Conservation (phyloP, 2,329 filamentous ascomycete species). For the Trichoderma afroharzianum region DNA sequence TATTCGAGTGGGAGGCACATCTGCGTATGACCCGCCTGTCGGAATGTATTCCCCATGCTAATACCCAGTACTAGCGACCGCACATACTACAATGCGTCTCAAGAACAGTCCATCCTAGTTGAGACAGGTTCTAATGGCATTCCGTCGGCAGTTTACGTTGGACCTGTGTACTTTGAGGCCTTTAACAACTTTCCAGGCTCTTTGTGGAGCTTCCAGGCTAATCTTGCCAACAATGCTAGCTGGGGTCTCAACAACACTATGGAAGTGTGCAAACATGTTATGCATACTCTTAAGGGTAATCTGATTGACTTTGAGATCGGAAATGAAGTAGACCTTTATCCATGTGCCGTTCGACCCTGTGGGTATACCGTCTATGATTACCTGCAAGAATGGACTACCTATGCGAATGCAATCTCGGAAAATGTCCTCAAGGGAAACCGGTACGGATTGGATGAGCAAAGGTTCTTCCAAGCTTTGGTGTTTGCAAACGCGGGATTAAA, state of each 20-base stretch:
- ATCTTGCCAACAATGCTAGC: slow-evolving; percentile 2
- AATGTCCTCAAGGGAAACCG: neutral
- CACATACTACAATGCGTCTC: neutral
- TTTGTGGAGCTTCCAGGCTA: neutral
- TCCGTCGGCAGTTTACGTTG: neutral
- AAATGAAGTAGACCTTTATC: slow-evolving; percentile 5
- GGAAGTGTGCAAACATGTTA: neutral
- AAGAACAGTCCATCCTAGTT: neutral
- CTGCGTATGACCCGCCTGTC: neutral
- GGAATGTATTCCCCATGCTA: neutral
- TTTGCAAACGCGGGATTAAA: neutral
- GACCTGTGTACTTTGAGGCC: slow-evolving; percentile 1
- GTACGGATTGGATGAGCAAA: neutral
- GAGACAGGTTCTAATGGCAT: slow-evolving; percentile 2
- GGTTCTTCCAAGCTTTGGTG: neutral
- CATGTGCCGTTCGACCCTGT: neutral
- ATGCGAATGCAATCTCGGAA: neutral
- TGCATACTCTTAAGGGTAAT: neutral
- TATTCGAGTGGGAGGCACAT: neutral
- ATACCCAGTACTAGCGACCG: neutral
- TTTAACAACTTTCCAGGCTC: neutral
- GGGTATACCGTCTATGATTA: neutral
- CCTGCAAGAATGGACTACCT: neutral
- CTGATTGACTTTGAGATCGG: slow-evolving; percentile 1
- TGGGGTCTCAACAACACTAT: slow-evolving; percentile 6